Base-by-base conservation (phyloP, 495 filamentous ascomycete genomes). In the Rostrohypoxylon terebratum region DNA sequence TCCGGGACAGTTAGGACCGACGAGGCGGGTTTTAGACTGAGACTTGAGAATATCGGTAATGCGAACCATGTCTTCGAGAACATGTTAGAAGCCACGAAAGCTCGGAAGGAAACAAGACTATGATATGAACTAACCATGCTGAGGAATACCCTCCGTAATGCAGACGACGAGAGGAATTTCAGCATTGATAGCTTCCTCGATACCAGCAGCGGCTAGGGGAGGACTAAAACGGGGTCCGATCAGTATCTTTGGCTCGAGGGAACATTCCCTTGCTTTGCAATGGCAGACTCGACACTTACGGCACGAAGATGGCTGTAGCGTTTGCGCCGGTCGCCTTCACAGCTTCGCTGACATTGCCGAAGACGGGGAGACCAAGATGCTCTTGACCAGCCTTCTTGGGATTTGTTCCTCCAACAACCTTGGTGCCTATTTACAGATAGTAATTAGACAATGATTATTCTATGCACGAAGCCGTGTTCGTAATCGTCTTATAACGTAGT, bases 21-120 rank as follows among this genome's bases (percentile, higher is more conserved):
- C 93, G 68, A 99, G 84, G 74, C 95, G 90, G 55, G 96, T 98
- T 89, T 98, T 98, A 85, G 86, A 90, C 85, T 99, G 96, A 59
- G 96, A 93, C 88, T 97, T 99, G 71, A 99, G 87, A 67, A 99
- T 97, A 79, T 95, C 91, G 76, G 97, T 98, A 78, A 99, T 97
- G 81, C 96, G 93, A 75, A 99, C 94, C 96, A 99, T 99, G 83
- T 99, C 96, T 92, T 58, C 59, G 16, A 40, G 67, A 28, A 23
- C 21, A 3, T 34, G 6, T 57, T 28, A 48, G 23, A 42, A 59
- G 25, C 25, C 1, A 59, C 11, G 18, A 38, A 40, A 9, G 34
- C 11, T 31, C 20, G n/a, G 44, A 28, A 18, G 42, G 4, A 9
- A 8, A 14, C 14, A 47, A 28, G 21, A 14, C 8, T 54, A 18